phyloP scores from a whole-genome alignment of 1,139 yeast genomes.

The Chernovozyma sophiae-reginae region DNA sequence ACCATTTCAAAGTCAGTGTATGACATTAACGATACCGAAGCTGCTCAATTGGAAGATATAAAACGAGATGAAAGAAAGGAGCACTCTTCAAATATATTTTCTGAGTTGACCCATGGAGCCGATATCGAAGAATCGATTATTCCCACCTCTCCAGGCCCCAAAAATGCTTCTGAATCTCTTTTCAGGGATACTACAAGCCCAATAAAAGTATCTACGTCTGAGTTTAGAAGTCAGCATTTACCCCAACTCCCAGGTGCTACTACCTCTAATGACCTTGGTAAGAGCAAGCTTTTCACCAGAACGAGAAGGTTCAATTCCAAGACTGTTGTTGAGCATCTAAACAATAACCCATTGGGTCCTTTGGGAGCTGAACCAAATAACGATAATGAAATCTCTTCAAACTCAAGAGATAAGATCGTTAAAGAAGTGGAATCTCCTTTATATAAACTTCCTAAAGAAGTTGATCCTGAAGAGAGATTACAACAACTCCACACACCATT shows the following conservation, averaged over 20 bases:
- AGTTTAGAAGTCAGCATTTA: slow-evolving; percentile 19
- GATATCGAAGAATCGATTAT: slow-evolving; percentile 23
- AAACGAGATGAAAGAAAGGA: slow-evolving; percentile 32
- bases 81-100: slow-evolving; percentile 31
- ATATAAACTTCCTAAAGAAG: slow-evolving; percentile 33
- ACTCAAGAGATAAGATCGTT: slow-evolving; percentile 15
- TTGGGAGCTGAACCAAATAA: slow-evolving; percentile 12
- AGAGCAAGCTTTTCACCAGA: slow-evolving; percentile 35
- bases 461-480: slow-evolving; percentile 13
- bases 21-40: slow-evolving; percentile 17
- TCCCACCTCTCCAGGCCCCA: slow-evolving; percentile 19
- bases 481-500: slow-evolving; percentile 3
- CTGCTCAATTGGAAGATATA: slow-evolving; percentile 32
- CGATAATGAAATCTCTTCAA: slow-evolving; percentile 16
- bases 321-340: slow-evolving; percentile 30
- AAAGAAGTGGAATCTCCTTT: slow-evolving; percentile 50
- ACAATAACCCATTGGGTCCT: slow-evolving; percentile 39
- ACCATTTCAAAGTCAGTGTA: background rate
- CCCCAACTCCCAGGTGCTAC: slow-evolving; percentile 33
- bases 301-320: slow-evolving; percentile 33
- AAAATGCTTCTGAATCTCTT: slow-evolving; percentile 23
- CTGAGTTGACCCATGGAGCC: slow-evolving; percentile 32
- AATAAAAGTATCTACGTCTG: slow-evolving; percentile 16
- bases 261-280: slow-evolving; percentile 15
- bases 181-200: slow-evolving; percentile 39